Evolutionary conservation across 2,329 filamentous ascomycete species (phyloP).

Genomic region (Nemania abortiva): DNA sequence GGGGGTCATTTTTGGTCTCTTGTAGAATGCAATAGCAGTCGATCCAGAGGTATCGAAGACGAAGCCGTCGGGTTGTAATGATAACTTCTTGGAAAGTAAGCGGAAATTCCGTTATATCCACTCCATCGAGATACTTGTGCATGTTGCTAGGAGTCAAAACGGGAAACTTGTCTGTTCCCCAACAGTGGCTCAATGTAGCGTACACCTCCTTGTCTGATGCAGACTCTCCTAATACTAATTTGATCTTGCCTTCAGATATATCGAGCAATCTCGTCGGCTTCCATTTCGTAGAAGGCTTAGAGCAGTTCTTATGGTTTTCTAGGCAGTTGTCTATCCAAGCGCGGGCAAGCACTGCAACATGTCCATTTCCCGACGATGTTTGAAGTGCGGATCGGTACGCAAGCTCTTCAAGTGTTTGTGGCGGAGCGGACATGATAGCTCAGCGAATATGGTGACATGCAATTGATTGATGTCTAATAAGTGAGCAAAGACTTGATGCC

Average conservation of each 20-base stretch:
- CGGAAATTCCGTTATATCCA: background rate
- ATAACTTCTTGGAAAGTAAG: conserved; percentile 24
- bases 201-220: background rate
- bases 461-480: too few relatives aligned
- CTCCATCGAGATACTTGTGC: background rate
- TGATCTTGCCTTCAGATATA: conserved; percentile 8
- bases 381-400: too few relatives aligned
- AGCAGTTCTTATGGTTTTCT: background rate
- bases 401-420: too few relatives aligned
- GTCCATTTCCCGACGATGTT: too few relatives aligned
- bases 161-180: background rate
- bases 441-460: too few relatives aligned
- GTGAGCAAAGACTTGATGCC: too few relatives aligned
- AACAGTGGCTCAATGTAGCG: conserved; percentile 25
- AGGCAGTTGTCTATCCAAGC: conserved; percentile 1
- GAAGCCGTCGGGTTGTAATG: background rate
- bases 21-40: conserved; percentile 31
- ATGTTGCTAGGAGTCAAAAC: background rate
- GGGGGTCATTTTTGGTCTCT: background rate
- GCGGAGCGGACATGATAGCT: too few relatives aligned
- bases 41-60: conserved; percentile 27
- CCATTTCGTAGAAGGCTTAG: background rate
- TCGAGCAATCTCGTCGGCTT: conserved; percentile 23
- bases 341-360: too few relatives aligned
- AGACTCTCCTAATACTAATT: background rate